Base-by-base conservation (phyloP, 129 eudicot species). In the Silybum marianum region DNA sequence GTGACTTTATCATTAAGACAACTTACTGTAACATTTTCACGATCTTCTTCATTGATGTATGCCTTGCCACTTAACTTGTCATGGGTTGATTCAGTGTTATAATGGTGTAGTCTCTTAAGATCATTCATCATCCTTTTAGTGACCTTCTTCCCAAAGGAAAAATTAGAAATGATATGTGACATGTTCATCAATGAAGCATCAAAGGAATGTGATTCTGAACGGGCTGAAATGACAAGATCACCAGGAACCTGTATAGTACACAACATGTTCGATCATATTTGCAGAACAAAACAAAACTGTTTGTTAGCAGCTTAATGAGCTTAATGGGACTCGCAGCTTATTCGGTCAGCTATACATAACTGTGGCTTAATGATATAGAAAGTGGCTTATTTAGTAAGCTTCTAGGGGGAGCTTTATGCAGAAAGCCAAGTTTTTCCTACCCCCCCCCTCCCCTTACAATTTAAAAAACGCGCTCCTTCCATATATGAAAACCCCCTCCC, bases 111-210 rank as follows among this genome's bases (percentile, higher is more conserved):
- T 26, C 90, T 71, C 85, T 87, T 88, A 68, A 93, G 72, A 81
- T 91, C 94, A 84, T 78, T 88, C 89, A 89, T 80, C 83, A 74
- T 88, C 80, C 71, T 78, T 38, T 93, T 86, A 74, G 90, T 39
- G 71, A 93, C 77, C 74, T 78, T 89, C 80, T 85, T 93, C 39
- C 98, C 97, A 67, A 93, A 93, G 54, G 90, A 77, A 67, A 93
- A 84, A 72, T 88, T 91, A 76, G 87, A 77, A 80, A 93, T 85
- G 26, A 85, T 76, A 79, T 89, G 98, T n/a, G 94, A 93, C 88
- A 93, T 87, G 87, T 93, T 93, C 93, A 91, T 91, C 83, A 81
- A 85, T n/a, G 93, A 88, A 71, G 90, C 93, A 87, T 93, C 97
- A 82, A 93, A 93, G 2, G 98, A 93, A 78, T 91, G 98, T 40